Conservation (phyloP, 345 rosid genomes). For the Cardamine resedifolia region DNA sequence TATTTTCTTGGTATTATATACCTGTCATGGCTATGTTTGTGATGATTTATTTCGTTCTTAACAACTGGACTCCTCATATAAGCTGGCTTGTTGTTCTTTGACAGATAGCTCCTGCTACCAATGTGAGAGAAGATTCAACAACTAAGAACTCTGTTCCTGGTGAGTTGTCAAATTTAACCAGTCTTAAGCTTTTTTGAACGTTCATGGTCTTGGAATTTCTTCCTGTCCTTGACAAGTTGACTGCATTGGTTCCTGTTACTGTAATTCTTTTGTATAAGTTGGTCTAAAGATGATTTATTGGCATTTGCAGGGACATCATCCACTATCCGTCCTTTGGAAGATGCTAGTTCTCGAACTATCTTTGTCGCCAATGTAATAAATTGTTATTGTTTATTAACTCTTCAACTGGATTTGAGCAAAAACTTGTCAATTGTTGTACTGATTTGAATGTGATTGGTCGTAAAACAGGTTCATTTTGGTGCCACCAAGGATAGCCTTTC, state of each 20-base stretch:
- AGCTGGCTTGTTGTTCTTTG: constrained; percentile 29
- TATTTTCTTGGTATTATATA: not conserved
- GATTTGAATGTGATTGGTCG: constrained; percentile 13
- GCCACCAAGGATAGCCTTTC: constrained; percentile 94
- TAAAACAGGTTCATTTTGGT: constrained; percentile 87
- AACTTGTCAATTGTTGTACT: not conserved
- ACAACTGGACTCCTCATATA: constrained; percentile 7
- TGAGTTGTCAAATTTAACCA: constrained; percentile 38
- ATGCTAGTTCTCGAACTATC: constrained; percentile 84
- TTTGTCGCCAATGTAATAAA: constrained; percentile 81
- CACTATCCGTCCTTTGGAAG: constrained; percentile 65
- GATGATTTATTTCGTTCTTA: constrained; percentile 11
- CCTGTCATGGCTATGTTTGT: not conserved
- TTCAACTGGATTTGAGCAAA: not conserved
- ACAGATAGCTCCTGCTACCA: constrained; percentile 53
- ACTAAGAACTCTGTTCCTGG: constrained; percentile 54
- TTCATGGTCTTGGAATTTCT: not conserved
- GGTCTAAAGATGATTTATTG: constrained; percentile 24
- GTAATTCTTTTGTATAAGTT: not conserved
- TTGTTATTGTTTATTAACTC: constrained; percentile 5
- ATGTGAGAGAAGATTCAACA: constrained; percentile 43
- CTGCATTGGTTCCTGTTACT: not conserved
- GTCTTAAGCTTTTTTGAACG: not conserved
- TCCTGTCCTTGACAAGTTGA: not conserved
- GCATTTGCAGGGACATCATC: constrained; percentile 52